A percentile compares a stretch with the other conserved stretches of the same genome.
Conservation (phyloP, 1,284 basidiomycete genomes). For the Spongiforma sp. region DNA sequence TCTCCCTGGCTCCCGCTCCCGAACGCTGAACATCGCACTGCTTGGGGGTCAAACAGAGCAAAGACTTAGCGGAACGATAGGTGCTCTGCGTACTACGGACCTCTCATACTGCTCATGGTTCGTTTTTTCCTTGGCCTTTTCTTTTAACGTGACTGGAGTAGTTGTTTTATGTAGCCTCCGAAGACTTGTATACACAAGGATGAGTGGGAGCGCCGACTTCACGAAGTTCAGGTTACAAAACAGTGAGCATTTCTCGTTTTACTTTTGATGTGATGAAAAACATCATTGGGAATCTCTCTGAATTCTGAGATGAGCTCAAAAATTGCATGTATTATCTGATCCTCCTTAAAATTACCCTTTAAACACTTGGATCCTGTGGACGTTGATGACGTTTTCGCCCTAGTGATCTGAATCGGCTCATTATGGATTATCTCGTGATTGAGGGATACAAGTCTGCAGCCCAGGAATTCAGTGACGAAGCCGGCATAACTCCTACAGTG, state of each 20-base stretch:
- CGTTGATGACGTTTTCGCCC: slow-evolving; percentile 34
- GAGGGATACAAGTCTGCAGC: slow-evolving; percentile 98
- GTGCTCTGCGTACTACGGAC: no score
- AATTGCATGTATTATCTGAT: slow-evolving; percentile 87
- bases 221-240: slow-evolving; percentile 78
- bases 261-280: slow-evolving; percentile 58
- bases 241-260: slow-evolving; percentile 57
- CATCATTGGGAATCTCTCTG: slow-evolving; percentile 90
- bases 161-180: slow-evolving; percentile 37
- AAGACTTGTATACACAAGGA: slow-evolving; percentile 67
- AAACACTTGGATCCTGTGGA: slow-evolving; percentile 38
- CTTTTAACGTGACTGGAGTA: no score
- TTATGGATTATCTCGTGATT: slow-evolving; percentile 98
- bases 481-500: slow-evolving; percentile 75
- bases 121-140: no score
- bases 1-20: no score
- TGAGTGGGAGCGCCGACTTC: slow-evolving; percentile 77
- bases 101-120: no score
- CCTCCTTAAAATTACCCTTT: slow-evolving; percentile 23
- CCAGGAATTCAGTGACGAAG: slow-evolving; percentile 91
- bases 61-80: no score
- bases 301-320: slow-evolving; percentile 63
- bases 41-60: no score
- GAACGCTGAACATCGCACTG: no score
- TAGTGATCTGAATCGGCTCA: slow-evolving; percentile 92